phyloP scores from a whole-genome alignment of 2,329 filamentous ascomycete genomes.

The Orbilia brochopaga region DNA sequence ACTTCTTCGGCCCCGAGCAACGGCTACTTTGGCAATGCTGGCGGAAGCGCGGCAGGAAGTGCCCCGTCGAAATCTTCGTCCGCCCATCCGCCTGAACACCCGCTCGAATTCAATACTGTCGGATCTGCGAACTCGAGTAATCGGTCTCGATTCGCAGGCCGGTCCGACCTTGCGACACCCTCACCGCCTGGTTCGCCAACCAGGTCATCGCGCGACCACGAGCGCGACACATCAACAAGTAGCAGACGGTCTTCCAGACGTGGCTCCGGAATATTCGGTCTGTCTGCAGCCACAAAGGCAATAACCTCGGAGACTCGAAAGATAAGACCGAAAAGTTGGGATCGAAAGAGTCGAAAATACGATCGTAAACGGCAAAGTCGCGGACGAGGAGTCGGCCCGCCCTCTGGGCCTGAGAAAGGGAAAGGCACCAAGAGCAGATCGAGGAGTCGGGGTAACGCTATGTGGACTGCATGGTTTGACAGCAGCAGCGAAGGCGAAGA shows the following conservation, averaged over 20 bases:
- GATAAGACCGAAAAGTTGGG: constrained; percentile 46
- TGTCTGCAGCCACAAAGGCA: constrained; percentile 35
- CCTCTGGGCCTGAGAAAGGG: constrained; percentile 38
- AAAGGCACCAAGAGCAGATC: constrained; percentile 44
- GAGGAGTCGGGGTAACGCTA: constrained; percentile 34
- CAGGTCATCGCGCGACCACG: constrained; percentile 29
- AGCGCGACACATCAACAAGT: constrained; percentile 37
- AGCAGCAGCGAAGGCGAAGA: constrained; percentile 44
- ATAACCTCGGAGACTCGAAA: constrained; percentile 12
- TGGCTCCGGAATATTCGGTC: constrained; percentile 46
- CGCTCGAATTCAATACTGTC: constrained; percentile 30
- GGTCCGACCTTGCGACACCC: constrained; percentile 47
- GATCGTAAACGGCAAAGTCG: constrained; percentile 44
- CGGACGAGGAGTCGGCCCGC: constrained; percentile 28
- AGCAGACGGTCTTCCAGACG: constrained; percentile 44
- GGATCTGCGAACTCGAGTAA: constrained; percentile 40
- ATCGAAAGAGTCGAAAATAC: constrained; percentile 26
- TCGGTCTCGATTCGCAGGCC: constrained; percentile 37
- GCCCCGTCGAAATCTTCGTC: constrained; percentile 9
- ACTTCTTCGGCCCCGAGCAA: constrained; percentile 5
- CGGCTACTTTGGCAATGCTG: constrained; percentile 20
- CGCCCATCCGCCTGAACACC: constrained; percentile 11
- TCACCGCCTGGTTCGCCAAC: constrained; percentile 45
- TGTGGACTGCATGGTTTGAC: constrained; percentile 49
- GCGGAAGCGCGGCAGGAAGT: background rate